These are phyloP conservation scores for Zygosaccharomyces rouxii DNA, from an alignment of 805 yeast genomes.

Conservation along the genomic window DNA sequence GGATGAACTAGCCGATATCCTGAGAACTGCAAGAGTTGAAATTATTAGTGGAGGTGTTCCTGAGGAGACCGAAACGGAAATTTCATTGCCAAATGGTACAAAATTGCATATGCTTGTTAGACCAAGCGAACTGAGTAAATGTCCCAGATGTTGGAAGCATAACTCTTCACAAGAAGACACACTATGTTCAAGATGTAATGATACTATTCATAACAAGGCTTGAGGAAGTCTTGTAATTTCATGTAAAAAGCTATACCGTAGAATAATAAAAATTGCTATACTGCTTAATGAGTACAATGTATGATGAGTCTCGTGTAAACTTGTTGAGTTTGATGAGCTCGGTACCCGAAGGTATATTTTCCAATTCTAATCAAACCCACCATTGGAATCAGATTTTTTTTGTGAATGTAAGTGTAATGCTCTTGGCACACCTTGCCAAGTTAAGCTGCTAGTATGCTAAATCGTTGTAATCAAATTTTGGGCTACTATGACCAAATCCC, in stretches of 20 bases:
- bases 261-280: not conserved
- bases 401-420: too few relatives aligned
- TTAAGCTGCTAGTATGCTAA: too few relatives aligned
- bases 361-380: too few relatives aligned
- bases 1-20: slow-evolving; percentile 50
- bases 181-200: slow-evolving; percentile 65
- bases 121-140: slow-evolving; percentile 46
- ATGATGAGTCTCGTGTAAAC: not conserved
- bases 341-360: too few relatives aligned
- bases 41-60: slow-evolving; percentile 32
- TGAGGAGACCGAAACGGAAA: slow-evolving; percentile 9
- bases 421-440: too few relatives aligned
- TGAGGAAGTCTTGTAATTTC: not conserved
- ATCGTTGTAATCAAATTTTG: too few relatives aligned
- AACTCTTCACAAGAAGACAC: slow-evolving; percentile 47
- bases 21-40: slow-evolving; percentile 60
- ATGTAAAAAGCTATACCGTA: not conserved
- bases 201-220: slow-evolving; percentile 24
- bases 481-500: too few relatives aligned
- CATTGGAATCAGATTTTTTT: too few relatives aligned
- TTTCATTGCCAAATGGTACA: slow-evolving; percentile 30
- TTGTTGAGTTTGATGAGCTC: too few relatives aligned
- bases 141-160: slow-evolving; percentile 94
- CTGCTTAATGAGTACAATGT: not conserved
- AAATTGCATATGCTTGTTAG: slow-evolving; percentile 38